phyloP scores from a whole-genome alignment of 805 yeast genomes.

The Cephaloascus albidus region DNA sequence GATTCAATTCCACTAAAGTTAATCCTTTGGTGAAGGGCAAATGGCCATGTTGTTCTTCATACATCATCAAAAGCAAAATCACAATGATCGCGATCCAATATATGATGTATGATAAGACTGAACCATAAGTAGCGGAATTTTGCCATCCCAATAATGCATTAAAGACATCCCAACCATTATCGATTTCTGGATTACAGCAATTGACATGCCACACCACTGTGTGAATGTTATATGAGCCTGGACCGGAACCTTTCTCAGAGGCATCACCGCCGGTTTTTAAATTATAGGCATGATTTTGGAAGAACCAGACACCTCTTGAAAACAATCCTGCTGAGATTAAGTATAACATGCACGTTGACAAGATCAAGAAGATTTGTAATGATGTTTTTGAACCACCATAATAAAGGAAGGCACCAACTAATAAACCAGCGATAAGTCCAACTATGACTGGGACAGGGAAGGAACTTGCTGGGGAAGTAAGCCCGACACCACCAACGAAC shows the following conservation, averaged over 20 bases:
- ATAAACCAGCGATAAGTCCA: slow-evolving; percentile 28
- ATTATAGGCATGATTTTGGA: slow-evolving; percentile 20
- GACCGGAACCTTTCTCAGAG: slow-evolving; percentile 31
- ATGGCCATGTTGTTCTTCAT: slow-evolving; percentile 31
- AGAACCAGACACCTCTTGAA: slow-evolving; percentile 32
- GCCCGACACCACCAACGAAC: slow-evolving; percentile 29
- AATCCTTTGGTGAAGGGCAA: slow-evolving; percentile 26
- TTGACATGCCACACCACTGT: slow-evolving; percentile 36
- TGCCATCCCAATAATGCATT: slow-evolving; percentile 36
- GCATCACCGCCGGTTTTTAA: slow-evolving; percentile 32
- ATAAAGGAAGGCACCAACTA: slow-evolving; percentile 24
- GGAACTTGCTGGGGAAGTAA: slow-evolving; percentile 14
- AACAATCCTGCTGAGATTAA: slow-evolving; percentile 31
- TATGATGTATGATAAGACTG: slow-evolving; percentile 29
- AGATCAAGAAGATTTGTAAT: slow-evolving; percentile 27
- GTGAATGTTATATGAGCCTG: slow-evolving; percentile 30
- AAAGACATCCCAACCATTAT: slow-evolving; percentile 35
- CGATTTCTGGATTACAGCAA: slow-evolving; percentile 32
- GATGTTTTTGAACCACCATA: slow-evolving; percentile 26
- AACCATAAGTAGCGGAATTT: slow-evolving; percentile 34
- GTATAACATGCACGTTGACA: slow-evolving; percentile 29
- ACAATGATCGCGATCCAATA: slow-evolving; percentile 26
- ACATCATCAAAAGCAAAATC: slow-evolving; percentile 22
- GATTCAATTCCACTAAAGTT: slow-evolving; percentile 24
- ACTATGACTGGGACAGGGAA: slow-evolving; percentile 32